Conservation (phyloP, 179 eudicot genomes). For the Carnegiea gigantea region DNA sequence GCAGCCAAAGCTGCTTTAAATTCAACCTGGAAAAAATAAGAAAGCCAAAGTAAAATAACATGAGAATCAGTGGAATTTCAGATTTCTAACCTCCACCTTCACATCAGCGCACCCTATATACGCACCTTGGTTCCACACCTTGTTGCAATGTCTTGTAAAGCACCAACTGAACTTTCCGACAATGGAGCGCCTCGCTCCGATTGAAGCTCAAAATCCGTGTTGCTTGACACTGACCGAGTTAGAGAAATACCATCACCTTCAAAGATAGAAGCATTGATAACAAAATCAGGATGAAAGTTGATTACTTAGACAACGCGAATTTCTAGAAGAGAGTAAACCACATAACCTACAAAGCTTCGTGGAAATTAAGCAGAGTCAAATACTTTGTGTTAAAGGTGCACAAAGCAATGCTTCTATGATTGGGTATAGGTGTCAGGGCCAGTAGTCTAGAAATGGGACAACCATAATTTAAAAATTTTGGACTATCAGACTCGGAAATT, state of each 20-base stretch:
- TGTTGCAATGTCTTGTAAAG: conserved; percentile 79
- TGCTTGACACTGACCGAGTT: conserved; percentile 54
- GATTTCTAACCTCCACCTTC: neutral
- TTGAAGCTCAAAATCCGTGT: conserved; percentile 60
- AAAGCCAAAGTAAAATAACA: conserved; percentile 7
- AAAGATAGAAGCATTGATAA: neutral
- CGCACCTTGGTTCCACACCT: conserved; percentile 88
- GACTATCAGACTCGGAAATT: neutral
- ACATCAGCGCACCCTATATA: neutral
- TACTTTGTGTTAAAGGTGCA: neutral
- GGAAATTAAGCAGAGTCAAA: neutral
- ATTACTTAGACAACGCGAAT: neutral
- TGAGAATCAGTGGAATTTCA: neutral
- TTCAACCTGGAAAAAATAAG: conserved; percentile 56
- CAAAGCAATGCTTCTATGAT: neutral
- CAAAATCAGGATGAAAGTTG: neutral
- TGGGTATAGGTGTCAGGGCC: neutral
- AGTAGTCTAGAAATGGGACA: neutral
- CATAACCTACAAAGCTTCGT: neutral
- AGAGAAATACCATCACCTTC: conserved; percentile 63
- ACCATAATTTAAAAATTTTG: neutral
- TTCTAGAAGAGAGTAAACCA: neutral
- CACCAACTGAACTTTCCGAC: conserved; percentile 58
- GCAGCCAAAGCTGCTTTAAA: conserved; percentile 57
- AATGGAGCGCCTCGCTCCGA: conserved; percentile 44